Percentiles rank a stretch among this genome's conserved stretches.
Conservation (phyloP, 2,329 filamentous ascomycete genomes). For the Colletotrichum melonis region DNA sequence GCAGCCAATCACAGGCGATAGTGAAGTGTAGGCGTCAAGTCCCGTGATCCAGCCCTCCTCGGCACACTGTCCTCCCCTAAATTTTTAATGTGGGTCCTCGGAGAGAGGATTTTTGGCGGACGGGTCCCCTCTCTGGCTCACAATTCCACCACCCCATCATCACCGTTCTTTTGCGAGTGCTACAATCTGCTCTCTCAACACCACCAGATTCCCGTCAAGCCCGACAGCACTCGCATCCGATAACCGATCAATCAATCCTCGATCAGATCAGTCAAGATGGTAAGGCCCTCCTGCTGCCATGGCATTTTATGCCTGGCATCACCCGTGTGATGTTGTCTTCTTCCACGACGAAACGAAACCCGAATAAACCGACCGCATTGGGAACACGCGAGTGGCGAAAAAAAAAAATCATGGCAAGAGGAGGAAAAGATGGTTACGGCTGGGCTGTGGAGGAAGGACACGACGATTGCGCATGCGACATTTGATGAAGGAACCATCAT, state of each 20-base stretch:
- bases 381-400: conserved; percentile 26
- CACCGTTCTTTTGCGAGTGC: conserved; percentile 58
- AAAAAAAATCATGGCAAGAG: conserved; percentile 10
- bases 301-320: conserved; percentile 35
- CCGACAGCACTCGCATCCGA: conserved; percentile 58
- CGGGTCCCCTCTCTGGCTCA: conserved; percentile 44
- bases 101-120: conserved; percentile 16
- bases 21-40: neutral
- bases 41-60: neutral
- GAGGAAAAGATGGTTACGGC: conserved; percentile 31
- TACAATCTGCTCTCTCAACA: conserved; percentile 58
- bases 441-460: conserved; percentile 28
- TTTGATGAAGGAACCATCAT: conserved; percentile 36
- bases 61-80: neutral
- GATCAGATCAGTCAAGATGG: conserved; percentile 73
- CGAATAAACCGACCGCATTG: conserved; percentile 34
- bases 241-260: conserved; percentile 49
- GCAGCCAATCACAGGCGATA: neutral
- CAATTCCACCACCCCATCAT: conserved; percentile 57
- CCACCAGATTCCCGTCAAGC: conserved; percentile 64
- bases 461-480: conserved; percentile 25
- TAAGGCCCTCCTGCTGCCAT: conserved; percentile 56
- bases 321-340: conserved; percentile 21
- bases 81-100: neutral
- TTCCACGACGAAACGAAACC: conserved; percentile 9